A percentile compares a stretch with the other conserved stretches of the same genome.
phyloP scores from a whole-genome alignment of 176 grass and related monocot genomes.

The Raddia distichophylla region DNA sequence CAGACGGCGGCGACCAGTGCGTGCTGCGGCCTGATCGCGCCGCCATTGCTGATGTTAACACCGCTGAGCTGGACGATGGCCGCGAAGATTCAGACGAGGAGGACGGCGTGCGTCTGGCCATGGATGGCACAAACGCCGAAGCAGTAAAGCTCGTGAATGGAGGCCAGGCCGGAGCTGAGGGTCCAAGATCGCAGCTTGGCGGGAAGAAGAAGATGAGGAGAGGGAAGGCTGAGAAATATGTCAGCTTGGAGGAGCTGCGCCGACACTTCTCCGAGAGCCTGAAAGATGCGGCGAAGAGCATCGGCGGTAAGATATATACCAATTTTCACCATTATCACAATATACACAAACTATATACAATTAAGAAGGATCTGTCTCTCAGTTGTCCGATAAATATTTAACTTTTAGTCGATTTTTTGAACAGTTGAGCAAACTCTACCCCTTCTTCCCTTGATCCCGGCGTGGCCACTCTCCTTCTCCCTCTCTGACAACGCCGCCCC shows the following conservation, averaged over 20 bases:
- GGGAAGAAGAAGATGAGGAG: constrained; percentile 49
- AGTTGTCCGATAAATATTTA: too few relatives aligned
- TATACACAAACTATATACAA: too few relatives aligned
- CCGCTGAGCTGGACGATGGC: constrained; percentile 11
- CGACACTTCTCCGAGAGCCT: constrained; percentile 79
- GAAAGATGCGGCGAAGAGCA: constrained; percentile 81
- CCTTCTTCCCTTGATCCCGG: too few relatives aligned
- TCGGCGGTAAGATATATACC: constrained; percentile 57
- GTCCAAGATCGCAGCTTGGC: background rate
- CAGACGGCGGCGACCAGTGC: background rate
- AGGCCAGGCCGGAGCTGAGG: background rate
- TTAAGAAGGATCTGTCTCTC: too few relatives aligned
- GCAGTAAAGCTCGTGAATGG: background rate
- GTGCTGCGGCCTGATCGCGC: background rate
- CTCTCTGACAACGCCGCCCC: too few relatives aligned
- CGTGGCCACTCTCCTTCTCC: too few relatives aligned
- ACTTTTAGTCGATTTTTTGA: too few relatives aligned
- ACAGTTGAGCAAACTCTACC: too few relatives aligned
- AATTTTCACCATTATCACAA: too few relatives aligned
- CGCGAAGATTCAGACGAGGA: constrained; percentile 28
- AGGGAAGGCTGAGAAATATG: constrained; percentile 70
- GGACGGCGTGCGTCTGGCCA: constrained; percentile 1
- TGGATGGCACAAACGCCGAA: background rate
- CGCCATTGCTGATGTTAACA: background rate
- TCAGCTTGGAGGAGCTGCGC: constrained; percentile 69